Base-by-base conservation (phyloP, 306 rosid genomes). In the Pyrus betulifolia region DNA sequence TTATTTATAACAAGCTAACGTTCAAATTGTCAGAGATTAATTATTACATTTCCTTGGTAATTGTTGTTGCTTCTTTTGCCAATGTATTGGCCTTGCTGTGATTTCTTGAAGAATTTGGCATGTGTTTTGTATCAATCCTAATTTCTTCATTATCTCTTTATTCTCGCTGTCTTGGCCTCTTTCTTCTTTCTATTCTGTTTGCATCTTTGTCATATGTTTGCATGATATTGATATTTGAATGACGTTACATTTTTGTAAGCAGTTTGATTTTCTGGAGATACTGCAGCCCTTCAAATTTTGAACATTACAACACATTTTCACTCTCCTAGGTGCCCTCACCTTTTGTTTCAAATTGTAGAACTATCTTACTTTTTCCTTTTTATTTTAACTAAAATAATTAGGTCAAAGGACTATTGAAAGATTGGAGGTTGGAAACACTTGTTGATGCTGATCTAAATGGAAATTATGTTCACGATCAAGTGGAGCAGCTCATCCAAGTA, bases 401-500 rank as follows among this genome's bases (percentile, higher is more conserved):
- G 38, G 98, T 92, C 76, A 92, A 95, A 88, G 96, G 97, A 65
- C 91, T 89, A 52, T 79, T 90, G 62, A 85, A 86, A 74, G 95
- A 95, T 83, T 89, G 86, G 79, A 89, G 61, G 81, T 79, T 89
- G 87, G 96, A 92, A 77, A 85, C 86, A 22, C 73, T 95, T 63
- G 97, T 95, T 0, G 99, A 95, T 81, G 79, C 87, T 19, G 90
- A 95, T 72, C 84, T 95, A 78, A 74, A 64, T 35, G 97, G 97
- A 5, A 22, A 90, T 15, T 95, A 95, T 81, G 31, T 27, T 1
- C 87, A 87, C 0, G 84, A 72, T 0, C 90, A 92, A 83, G 93
- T 92, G 44, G 97, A 95, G 86, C 82, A 95, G 83, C 84, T 92
- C 72, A 92, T 95, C 84, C 97, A 92, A 80, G 90, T 95, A 60